phyloP scores from a whole-genome alignment of 73 alveolate genomes.

The Tetrahymena malaccensis region DNA sequence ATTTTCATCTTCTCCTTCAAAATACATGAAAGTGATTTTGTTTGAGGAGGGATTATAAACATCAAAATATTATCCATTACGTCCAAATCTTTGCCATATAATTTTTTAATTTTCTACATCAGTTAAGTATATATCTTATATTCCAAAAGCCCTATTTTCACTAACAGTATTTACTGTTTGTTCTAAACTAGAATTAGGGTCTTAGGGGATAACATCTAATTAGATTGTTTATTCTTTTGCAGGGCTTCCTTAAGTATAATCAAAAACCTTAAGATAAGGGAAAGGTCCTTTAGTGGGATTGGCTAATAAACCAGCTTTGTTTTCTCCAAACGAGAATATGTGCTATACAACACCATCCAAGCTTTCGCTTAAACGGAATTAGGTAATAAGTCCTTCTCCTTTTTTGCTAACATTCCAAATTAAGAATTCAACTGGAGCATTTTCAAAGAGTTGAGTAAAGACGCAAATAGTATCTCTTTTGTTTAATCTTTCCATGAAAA shows the following conservation, averaged over 20 bases:
- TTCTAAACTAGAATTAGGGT: not conserved
- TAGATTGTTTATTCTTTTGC: not conserved
- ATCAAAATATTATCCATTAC: not conserved
- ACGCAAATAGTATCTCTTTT: not conserved
- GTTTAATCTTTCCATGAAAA: not conserved
- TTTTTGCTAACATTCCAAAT: not conserved
- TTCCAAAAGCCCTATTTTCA: not conserved
- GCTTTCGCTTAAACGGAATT: not conserved
- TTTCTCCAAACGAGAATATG: not conserved
- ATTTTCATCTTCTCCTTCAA: not conserved
- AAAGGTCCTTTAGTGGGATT: not conserved
- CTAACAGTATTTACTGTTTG: not conserved
- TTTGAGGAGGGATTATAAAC: not conserved
- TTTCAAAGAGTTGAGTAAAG: not conserved
- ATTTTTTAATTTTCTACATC: not conserved
- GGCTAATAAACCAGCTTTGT: not conserved
- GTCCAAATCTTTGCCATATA: not conserved
- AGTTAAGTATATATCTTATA: not conserved
- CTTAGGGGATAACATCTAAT: not conserved
- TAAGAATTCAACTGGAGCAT: not conserved
- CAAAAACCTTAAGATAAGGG: not conserved
- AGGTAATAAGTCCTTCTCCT: not conserved
- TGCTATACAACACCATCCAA: not conserved
- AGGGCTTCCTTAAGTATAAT: not conserved
- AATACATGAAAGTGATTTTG: not conserved